Evolutionary conservation across 2,329 filamentous ascomycete genomes (phyloP).

Genomic region (Colletotrichum theobromicola): DNA sequence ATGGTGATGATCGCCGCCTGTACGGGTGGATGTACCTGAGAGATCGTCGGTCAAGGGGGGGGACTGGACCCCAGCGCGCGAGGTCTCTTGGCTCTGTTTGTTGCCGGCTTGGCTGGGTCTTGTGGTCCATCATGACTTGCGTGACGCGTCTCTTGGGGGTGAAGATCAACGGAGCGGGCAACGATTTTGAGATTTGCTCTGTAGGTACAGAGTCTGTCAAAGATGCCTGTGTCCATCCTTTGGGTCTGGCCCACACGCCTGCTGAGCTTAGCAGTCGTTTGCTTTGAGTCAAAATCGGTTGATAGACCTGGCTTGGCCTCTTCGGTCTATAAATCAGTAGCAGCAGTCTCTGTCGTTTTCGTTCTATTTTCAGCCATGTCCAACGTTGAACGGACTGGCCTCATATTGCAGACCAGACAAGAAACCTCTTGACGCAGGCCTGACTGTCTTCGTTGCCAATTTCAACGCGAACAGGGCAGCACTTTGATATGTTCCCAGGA

Average conservation of each 20-base stretch:
- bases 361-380: background rate
- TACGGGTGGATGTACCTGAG: background rate
- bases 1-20: background rate
- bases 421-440: background rate
- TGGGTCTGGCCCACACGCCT: background rate
- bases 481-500: no score
- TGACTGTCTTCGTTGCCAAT: background rate
- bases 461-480: no score
- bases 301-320: background rate
- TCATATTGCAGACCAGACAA: background rate
- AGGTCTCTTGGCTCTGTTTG: background rate
- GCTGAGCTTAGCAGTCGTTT: no score
- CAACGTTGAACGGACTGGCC: background rate
- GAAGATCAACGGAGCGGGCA: background rate
- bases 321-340: background rate
- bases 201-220: background rate
- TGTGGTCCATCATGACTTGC: background rate
- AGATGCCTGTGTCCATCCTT: background rate
- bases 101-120: background rate
- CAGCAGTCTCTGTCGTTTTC: background rate
- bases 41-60: background rate
- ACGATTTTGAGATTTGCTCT: background rate
- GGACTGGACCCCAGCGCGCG: background rate
- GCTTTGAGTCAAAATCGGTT: no score
- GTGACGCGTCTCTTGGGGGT: background rate